phyloP scores from a whole-genome alignment of 257 asterid genomes.

The Solanum chilense region DNA sequence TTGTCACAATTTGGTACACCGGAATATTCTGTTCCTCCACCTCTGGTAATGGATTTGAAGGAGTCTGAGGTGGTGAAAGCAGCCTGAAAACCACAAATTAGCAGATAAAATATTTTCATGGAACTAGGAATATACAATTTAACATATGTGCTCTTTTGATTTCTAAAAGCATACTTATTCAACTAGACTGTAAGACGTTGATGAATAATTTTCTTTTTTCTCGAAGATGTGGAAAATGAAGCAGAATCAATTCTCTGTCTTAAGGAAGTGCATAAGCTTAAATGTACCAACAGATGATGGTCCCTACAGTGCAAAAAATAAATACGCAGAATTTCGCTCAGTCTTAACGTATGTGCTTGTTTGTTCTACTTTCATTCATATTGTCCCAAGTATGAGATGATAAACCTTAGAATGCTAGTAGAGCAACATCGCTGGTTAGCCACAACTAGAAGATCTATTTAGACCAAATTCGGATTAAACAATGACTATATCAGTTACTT shows the following conservation, averaged over 20 bases:
- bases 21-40: constrained; percentile 8
- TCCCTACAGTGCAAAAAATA: neutral
- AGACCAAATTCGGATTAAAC: neutral
- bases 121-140: neutral
- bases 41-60: constrained; percentile 25
- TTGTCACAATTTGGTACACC: neutral
- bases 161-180: neutral
- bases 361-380: neutral
- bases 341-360: neutral
- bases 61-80: constrained; percentile 31
- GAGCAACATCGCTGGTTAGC: neutral
- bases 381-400: neutral
- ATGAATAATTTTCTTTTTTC: neutral
- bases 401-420: neutral
- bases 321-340: neutral
- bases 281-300: neutral
- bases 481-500: neutral
- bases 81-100: constrained; percentile 34
- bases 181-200: neutral
- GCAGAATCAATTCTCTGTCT: neutral
- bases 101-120: neutral
- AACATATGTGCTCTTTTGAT: neutral
- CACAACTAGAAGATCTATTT: neutral
- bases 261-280: neutral
- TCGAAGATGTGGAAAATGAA: neutral